A percentile compares a stretch with the other conserved stretches of the same genome.
phyloP scores from a whole-genome alignment of 176 grass and related monocot species.

The Dactylis glomerata region DNA sequence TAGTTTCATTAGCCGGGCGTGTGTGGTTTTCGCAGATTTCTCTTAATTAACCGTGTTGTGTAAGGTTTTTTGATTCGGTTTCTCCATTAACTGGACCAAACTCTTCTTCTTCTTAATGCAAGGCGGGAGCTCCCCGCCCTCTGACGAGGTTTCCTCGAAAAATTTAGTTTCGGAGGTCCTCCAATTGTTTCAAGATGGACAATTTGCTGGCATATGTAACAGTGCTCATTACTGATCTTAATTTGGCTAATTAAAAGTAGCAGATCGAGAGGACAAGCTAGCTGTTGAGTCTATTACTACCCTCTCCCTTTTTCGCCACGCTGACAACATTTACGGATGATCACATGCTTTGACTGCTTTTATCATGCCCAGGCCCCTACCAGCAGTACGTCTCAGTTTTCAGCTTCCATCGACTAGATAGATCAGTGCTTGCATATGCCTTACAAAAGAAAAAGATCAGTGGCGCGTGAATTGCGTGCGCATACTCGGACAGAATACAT shows the following conservation, averaged over 20 bases:
- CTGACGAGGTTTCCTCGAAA: too few relatives aligned
- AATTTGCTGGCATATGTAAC: too few relatives aligned
- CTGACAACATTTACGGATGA: slow-evolving; percentile 17
- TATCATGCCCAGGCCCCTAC: slow-evolving; percentile 6
- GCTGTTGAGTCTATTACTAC: not conserved
- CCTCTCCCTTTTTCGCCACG: not conserved
- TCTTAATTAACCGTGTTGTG: too few relatives aligned
- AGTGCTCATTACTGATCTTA: not conserved
- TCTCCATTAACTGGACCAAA: too few relatives aligned
- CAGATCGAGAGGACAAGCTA: not conserved
- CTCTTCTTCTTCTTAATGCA: too few relatives aligned
- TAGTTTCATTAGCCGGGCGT: too few relatives aligned
- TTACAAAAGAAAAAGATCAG: too few relatives aligned
- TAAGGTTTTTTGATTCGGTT: too few relatives aligned
- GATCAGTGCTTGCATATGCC: too few relatives aligned
- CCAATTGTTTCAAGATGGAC: not conserved
- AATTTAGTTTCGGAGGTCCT: not conserved
- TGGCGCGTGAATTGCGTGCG: not conserved
- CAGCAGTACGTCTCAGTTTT: not conserved
- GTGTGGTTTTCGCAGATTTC: too few relatives aligned
- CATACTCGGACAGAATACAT: not conserved
- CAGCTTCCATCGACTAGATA: slow-evolving; percentile 15
- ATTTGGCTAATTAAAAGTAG: not conserved
- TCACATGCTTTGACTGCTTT: slow-evolving; percentile 30
- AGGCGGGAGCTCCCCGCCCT: too few relatives aligned